Evolutionary conservation across 306 rosid genomes (phyloP), one percentile per base, ranked within the genome.

Genomic region (Alnus glutinosa): DNA sequence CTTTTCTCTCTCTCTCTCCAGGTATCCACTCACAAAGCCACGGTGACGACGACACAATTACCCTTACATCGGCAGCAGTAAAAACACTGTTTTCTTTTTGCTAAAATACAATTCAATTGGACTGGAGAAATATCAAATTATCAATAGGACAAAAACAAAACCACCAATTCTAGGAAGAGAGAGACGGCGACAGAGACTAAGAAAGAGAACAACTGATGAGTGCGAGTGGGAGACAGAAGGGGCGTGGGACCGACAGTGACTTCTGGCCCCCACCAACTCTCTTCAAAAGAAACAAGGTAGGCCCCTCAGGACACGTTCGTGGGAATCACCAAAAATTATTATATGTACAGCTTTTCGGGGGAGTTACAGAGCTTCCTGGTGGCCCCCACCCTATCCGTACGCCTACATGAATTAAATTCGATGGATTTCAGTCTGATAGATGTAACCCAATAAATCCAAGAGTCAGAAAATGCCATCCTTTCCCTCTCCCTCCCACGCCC

Each of bases 1-100:
- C 51, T 58, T 78, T 70, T 79, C 75, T 73, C 78, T 66, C 62
- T 66, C 62, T 23, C 66, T 13, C 71, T 12, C 18, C 51, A 12
- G 36, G 62, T 10, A 23, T 8, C 57, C 51, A 71, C 32, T 28
- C 70, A 70, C 44, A 44, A 73, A 73, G 39, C 66, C 73, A 79
- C 78, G 74, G 80, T 48, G 80, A 67, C 80, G 55, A 34, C 63
- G 55, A 64, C 59, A 54, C 59, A 54, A 54, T 14, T 54, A 54
- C 59, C 7, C n/a, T 15, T 6, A 54, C n/a, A 54, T 15, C 0
- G 58, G 58, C 23, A 54, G 16, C 1, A 18, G 58, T 4, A 54
- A 54, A 54, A 54, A 54, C 19, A 6, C 58, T 18, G 19, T 6
- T 54, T 6, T 18, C 4, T 12, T 50, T 50, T 50, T 50, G 2